Evolutionary conservation across 768 basidiomycete species (phyloP).

Genomic region (Artomyces pyxidatus): DNA sequence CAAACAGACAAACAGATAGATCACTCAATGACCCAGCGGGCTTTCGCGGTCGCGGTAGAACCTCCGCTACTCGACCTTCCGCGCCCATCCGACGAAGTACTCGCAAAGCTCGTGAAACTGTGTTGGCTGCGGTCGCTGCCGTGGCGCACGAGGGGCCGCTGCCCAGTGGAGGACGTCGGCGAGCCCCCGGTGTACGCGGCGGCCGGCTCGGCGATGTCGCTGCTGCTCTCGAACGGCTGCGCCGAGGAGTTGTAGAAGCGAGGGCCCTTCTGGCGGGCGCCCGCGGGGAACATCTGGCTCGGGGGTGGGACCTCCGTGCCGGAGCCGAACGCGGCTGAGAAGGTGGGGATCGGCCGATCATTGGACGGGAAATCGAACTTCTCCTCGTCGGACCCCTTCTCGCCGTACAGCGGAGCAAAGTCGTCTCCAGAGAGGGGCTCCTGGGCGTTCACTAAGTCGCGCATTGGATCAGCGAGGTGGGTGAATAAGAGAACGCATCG

Average conservation of each 20-base stretch:
- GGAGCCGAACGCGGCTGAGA: constrained; percentile 31
- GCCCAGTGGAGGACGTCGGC: neutral
- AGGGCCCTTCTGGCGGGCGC: constrained; percentile 35
- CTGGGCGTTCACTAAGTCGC: constrained; percentile 43
- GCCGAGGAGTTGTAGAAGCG: constrained; percentile 39
- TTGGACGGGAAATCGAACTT: constrained; percentile 59
- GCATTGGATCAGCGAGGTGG: neutral
- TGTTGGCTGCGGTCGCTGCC: constrained; percentile 32
- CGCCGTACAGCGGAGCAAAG: constrained; percentile 25
- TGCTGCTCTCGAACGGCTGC: constrained; percentile 6
- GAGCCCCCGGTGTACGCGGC: neutral
- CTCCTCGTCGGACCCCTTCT: constrained; percentile 27
- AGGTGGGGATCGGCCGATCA: constrained; percentile 47
- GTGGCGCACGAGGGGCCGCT: constrained; percentile 21
- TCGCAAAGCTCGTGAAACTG: constrained; percentile 29
- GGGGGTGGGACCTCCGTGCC: constrained; percentile 29
- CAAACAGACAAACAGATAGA: neutral
- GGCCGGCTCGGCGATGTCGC: constrained; percentile 3
- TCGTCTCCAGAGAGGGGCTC: constrained; percentile 40
- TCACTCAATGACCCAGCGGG: constrained; percentile 56
- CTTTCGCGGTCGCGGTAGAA: constrained; percentile 14
- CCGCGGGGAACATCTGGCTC: constrained; percentile 30
- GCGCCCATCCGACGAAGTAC: neutral
- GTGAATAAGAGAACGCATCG: neutral
- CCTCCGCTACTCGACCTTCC: neutral